Base-by-base conservation (phyloP, 441 rosid species). In the Bocquillonia castaneifolia region DNA sequence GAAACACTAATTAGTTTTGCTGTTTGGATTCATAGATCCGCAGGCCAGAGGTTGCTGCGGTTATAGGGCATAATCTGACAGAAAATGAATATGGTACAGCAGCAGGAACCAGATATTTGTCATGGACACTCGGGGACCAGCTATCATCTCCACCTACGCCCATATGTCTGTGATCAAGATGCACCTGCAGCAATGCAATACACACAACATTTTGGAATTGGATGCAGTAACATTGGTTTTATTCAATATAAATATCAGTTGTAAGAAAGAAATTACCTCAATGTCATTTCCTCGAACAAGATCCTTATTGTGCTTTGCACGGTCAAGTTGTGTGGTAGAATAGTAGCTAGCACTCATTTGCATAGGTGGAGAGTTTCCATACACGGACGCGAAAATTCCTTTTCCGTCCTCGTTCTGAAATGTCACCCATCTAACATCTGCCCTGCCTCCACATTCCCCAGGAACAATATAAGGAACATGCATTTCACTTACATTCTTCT, bases 81-180 rank as follows among this genome's bases (percentile, higher is more conserved):
- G 91, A 81, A 72, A 86, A 93, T 0, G 96, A 84, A 74, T 86
- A 86, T n/a, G 90, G 85, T 64, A 79, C 80, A 0, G 97, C 83
- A 0, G 97, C 83, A 31, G 96, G 89, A 80, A 94, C 72, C 74
- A 91, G 80, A 77, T 85, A 87, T 66, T 92, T 84, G 22, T 88
- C 85, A 8, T 94, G 96, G 65, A 86, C 89, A 63, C 85, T 72
- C 0, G 96, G 96, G 1, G 90, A 76, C 99, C 99, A 94, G 77
- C 99, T 94, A 83, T 90, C 99, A 40, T 94, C 99, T 72, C 99
- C 97, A 5, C 87, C 98, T 17, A 91, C 10, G 1, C 99, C 99
- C 97, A 91, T 94, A 79, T 94, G 99, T 79, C 85, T 90, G 80
- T 94, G 97, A 81, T 91, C 99, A 29, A 94, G 92, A 80, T 94